Base-by-base conservation (phyloP, 75 land plant genomes). In the Chamaecyparis obtusa region DNA sequence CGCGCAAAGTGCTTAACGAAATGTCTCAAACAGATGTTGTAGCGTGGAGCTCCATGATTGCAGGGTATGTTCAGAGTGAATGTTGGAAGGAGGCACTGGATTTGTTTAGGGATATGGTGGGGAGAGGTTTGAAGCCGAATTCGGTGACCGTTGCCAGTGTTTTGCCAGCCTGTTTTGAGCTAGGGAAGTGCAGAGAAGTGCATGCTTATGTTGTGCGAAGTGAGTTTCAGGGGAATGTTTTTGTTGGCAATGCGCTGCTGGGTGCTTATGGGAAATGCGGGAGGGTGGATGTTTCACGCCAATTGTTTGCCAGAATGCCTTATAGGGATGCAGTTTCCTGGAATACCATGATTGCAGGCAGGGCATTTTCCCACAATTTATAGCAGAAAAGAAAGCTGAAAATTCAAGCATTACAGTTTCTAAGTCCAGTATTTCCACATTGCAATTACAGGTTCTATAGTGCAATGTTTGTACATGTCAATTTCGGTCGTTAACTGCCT, bases 11-110 rank as follows among this genome's bases (percentile, higher is more conserved):
- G 71, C 94, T 95, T 86, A 91, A 92, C 49, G 14, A 72, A n/a
- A 55, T 90, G 14, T 41, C 60, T 14, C 89, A 89, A n/a, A 64
- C 71, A 32, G 85, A 87, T 54, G 67, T 90, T 32, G 93, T 88
- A 1, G 87, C 90, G 43, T 95, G 93, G 94, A 95, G 94, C 89
- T 95, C 96, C 17, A 94, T 95, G 93, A 91, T 95, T 55, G 83
- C 95, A 51, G 96, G 95, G 13, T 95, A 92, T 89, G 89, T 92
- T 32, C 92, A 89, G 35, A 94, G 91, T 88, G 94, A 89, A 44
- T 21, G 86, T 19, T 90, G 90, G 77, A 83, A 87, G n/a, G 85
- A 90, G 37, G 94, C 94, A 1, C 85, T 94, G 71, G 39, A 44
- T 67, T 60, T 91, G 3, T 91, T 95, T 48, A 14, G 87, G 80